phyloP scores from a whole-genome alignment of 106 monocot genomes.

The Ottelia alismoides region DNA sequence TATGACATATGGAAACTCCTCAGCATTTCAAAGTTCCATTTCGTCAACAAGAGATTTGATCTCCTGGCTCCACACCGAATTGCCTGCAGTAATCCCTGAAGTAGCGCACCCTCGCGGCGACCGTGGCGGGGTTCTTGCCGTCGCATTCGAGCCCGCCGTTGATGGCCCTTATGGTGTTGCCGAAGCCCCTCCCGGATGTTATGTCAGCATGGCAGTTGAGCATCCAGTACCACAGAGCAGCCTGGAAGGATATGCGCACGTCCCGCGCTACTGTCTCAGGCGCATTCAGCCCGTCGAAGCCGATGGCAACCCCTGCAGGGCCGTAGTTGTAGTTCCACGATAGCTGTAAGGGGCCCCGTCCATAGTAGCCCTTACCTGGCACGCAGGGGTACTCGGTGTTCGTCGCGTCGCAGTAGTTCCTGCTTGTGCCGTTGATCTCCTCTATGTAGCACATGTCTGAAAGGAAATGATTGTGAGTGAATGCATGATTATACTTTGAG shows the following conservation, averaged over 20 bases:
- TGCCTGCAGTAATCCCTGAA: constrained; percentile 25
- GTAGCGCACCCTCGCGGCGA: constrained; percentile 5
- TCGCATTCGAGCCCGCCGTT: constrained; percentile 20
- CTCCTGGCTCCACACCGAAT: constrained; percentile 19
- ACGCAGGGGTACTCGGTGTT: constrained; percentile 15
- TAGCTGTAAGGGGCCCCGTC: constrained; percentile 28
- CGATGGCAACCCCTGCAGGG: neutral
- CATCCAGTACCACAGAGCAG: constrained; percentile 11
- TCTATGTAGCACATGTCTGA: constrained; percentile 24
- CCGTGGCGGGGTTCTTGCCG: constrained; percentile 2
- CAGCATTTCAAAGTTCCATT: too few species aligned
- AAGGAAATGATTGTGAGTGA: too few species aligned
- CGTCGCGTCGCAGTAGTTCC: constrained; percentile 13
- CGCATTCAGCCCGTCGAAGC: constrained; percentile 1
- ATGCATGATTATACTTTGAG: too few species aligned
- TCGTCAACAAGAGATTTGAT: constrained; percentile 14
- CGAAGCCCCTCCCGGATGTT: too few species aligned
- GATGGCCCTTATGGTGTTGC: too few species aligned
- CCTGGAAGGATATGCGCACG: neutral
- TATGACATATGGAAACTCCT: too few species aligned
- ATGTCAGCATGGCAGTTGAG: too few species aligned
- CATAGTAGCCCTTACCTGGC: constrained; percentile 20
- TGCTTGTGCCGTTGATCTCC: constrained; percentile 14
- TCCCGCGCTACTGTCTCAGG: constrained; percentile 3
- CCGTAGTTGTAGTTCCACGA: too few species aligned